Conservation (phyloP, 495 filamentous ascomycete species). For the Letharia columbiana region DNA sequence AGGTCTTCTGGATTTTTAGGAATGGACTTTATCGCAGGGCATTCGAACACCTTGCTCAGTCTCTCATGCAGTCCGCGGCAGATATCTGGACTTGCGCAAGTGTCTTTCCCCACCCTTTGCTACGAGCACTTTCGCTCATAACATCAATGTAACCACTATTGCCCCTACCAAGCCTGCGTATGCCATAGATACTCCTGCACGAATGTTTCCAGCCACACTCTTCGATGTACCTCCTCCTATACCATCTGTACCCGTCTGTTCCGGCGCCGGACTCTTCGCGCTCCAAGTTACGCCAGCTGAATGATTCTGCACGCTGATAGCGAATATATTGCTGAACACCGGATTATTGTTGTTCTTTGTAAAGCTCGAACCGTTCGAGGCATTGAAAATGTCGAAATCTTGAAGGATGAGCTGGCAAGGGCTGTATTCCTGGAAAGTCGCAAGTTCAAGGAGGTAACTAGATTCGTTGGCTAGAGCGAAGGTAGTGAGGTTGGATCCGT, state of each 20-base stretch:
- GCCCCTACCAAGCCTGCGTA: not conserved
- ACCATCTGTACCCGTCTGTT: not conserved
- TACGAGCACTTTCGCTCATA: not conserved
- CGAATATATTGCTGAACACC: not conserved
- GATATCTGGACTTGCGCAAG: not conserved
- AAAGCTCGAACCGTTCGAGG: not conserved
- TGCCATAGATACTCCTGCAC: not conserved
- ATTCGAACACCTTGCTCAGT: not conserved
- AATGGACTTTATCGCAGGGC: not conserved
- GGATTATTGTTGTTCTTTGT: not conserved
- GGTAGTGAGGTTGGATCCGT: not conserved
- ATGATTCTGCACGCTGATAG: conserved; percentile 1
- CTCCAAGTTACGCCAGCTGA: not conserved
- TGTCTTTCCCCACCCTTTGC: not conserved
- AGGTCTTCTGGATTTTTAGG: not conserved
- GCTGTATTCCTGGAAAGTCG: conserved; percentile 3
- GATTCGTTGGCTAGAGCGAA: not conserved
- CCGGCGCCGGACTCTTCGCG: not conserved
- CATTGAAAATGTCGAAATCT: not conserved
- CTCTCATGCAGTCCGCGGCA: not conserved
- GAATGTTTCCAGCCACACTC: not conserved
- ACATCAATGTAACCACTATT: not conserved
- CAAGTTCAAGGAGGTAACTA: not conserved
- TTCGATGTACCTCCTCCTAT: not conserved
- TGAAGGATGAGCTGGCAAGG: conserved; percentile 2